A percentile compares a stretch with the other conserved stretches of the same genome.
phyloP scores from a whole-genome alignment of 176 grass and related monocot species.

The Juncus effusus region DNA sequence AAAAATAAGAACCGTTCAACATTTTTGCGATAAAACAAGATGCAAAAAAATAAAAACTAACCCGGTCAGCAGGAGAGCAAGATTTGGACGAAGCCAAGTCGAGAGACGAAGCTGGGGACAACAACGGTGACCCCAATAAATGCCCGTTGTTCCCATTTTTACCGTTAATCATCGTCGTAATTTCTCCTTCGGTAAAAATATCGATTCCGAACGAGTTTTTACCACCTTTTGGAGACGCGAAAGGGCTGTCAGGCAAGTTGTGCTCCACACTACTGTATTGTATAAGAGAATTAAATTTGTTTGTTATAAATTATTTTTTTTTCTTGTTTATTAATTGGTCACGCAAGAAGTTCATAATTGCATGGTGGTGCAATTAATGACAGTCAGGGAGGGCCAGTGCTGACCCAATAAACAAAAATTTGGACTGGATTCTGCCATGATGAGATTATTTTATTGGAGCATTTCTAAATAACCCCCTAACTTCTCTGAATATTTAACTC shows the following conservation, averaged over 20 bases:
- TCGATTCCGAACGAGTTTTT: constrained; percentile 6
- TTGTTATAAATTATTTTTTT: not conserved
- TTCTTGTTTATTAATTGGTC: not conserved
- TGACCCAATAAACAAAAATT: constrained; percentile 24
- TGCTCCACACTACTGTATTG: constrained; percentile 51
- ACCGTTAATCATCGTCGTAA: constrained; percentile 1
- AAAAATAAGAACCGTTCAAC: not conserved
- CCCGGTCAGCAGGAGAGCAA: constrained; percentile 62
- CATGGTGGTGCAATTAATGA: not conserved
- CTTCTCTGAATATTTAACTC: no score
- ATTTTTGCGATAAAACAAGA: no score
- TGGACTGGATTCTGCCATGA: constrained; percentile 23
- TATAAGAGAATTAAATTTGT: not conserved
- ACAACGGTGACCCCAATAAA: constrained; percentile 49
- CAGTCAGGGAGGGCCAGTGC: constrained; percentile 6
- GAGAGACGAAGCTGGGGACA: constrained; percentile 34
- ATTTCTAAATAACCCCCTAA: not conserved
- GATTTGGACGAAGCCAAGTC: constrained; percentile 49
- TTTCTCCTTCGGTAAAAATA: constrained; percentile 33
- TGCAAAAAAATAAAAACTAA: constrained; percentile 1
- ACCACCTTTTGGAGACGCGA: constrained; percentile 56
- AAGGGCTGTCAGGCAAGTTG: constrained; percentile 74
- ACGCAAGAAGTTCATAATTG: constrained; percentile 12
- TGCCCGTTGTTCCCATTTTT: constrained; percentile 22
- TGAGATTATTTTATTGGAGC: not conserved